Evolutionary conservation across 805 yeast species (phyloP), one percentile per base, ranked within the genome.

Genomic region (Suhomyces canberraensis): DNA sequence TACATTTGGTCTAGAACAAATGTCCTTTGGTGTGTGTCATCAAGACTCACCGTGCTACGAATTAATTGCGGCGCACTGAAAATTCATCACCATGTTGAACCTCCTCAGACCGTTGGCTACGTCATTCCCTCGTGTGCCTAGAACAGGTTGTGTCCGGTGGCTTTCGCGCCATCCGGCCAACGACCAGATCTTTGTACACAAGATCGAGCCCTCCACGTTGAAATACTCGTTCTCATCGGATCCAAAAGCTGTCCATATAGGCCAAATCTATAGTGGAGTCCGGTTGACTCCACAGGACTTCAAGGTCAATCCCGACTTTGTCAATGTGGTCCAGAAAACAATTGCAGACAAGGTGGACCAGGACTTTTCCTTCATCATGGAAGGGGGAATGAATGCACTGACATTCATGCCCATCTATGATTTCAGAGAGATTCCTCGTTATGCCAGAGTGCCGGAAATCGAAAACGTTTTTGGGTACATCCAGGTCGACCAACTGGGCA

Each of bases 381-480:
- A 79, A 40, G 78, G 84, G 1, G 66, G 75, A 3, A 68, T 69
- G 25, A 75, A 73, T 45, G 74, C 74, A 11, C 64, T 64, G 15
- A 61, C 73, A 0, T 79, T 61, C 54, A 76, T 83, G 81, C 87
- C 89, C 6, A 74, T 86, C 29, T 81, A 76, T 46, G 95, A 85
- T 53, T 67, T 81, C 42, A 68, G 93, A 40, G 75, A 71, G 31
- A 70, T 77, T 1, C 88, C 91, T 1, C 62, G 73, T 16, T 76
- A 73, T 42, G 82, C 81, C 22, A 67, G 93, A 45, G 74, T 72
- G 11, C 87, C 91, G 1, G 84, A 80, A 15, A 73, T 82, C 7
- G 86, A 82, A 42, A 84, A 82, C 47, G 77, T 79, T 2, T 66
- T 78, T 35, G 95, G 95, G 1, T 82, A 80, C 49, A 79, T 84